Conservation (phyloP, 1,284 basidiomycete genomes). For the Cryptococcus sp. region DNA sequence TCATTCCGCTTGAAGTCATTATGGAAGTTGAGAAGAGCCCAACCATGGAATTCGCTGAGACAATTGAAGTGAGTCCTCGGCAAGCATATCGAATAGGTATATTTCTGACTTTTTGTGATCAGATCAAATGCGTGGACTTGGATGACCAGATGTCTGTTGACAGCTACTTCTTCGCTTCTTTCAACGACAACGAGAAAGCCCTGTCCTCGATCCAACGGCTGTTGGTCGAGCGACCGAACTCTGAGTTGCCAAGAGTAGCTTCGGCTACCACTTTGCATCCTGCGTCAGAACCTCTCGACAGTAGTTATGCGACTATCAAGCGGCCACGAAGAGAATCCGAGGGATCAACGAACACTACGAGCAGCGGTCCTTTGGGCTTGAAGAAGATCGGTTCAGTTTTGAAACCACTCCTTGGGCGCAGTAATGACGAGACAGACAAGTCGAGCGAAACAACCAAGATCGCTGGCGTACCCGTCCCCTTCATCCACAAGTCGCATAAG, state of each 20-base stretch:
- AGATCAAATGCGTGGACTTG: slow-evolving; percentile 79
- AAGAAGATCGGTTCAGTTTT: slow-evolving; percentile 37
- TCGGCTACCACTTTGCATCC: slow-evolving; percentile 13
- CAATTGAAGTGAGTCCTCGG: slow-evolving; percentile 64
- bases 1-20: slow-evolving; percentile 87
- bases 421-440: slow-evolving; percentile 5
- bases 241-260: slow-evolving; percentile 36
- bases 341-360: neutral
- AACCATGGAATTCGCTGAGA: slow-evolving; percentile 91
- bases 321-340: slow-evolving; percentile 3
- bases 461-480: slow-evolving; percentile 16
- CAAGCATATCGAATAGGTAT: neutral
- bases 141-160: slow-evolving; percentile 74
- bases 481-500: slow-evolving; percentile 16
- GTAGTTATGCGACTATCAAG: slow-evolving; percentile 21
- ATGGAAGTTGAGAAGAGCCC: slow-evolving; percentile 83
- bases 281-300: slow-evolving; percentile 14
- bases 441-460: slow-evolving; percentile 1
- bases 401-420: slow-evolving; percentile 29
- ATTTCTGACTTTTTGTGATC: neutral
- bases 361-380: slow-evolving; percentile 29
- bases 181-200: slow-evolving; percentile 72
- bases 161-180: slow-evolving; percentile 82
- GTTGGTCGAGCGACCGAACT: slow-evolving; percentile 60
- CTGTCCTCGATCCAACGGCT: slow-evolving; percentile 72